phyloP scores from a whole-genome alignment of 2,329 filamentous ascomycete species.

The Paraphoma chrysanthemicola region DNA sequence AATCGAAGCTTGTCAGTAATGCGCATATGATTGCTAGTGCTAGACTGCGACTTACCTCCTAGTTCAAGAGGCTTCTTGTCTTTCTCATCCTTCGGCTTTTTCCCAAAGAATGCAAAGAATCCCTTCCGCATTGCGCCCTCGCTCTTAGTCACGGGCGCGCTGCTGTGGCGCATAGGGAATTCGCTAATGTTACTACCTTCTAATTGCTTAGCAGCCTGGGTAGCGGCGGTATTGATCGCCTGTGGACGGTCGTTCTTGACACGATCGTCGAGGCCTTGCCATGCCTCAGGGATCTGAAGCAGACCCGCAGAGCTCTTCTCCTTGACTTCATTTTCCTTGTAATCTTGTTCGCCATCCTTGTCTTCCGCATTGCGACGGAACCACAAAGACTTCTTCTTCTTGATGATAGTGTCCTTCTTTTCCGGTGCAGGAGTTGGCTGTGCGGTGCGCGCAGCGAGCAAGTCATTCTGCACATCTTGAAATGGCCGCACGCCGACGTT shows the following conservation, averaged over 20 bases:
- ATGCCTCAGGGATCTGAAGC: conserved; percentile 43
- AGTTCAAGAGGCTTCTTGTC: conserved; percentile 38
- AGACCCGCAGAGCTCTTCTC: conserved; percentile 33
- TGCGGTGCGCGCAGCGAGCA: conserved; percentile 23
- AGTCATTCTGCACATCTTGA: conserved; percentile 26
- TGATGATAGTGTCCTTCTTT: conserved; percentile 36
- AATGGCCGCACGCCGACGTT: conserved; percentile 24
- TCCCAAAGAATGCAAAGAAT: conserved; percentile 62
- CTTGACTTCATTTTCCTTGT: conserved; percentile 34
- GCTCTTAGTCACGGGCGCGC: conserved; percentile 39
- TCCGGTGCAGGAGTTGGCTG: conserved; percentile 14
- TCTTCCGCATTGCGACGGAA: conserved; percentile 49
- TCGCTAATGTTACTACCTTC: conserved; percentile 48
- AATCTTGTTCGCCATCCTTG: conserved; percentile 35
- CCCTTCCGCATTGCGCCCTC: conserved; percentile 50
- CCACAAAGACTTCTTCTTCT: conserved; percentile 57
- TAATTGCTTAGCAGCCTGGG: conserved; percentile 29
- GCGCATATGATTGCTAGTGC: background rate
- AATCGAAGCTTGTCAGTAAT: conserved; percentile 16
- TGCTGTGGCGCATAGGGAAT: conserved; percentile 51
- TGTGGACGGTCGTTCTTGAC: conserved; percentile 27
- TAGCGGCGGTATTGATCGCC: conserved; percentile 4
- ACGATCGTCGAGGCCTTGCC: conserved; percentile 46
- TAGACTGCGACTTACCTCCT: conserved; percentile 45
- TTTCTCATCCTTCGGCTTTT: conserved; percentile 54